Conservation (phyloP, 306 rosid species). For the Lupinus albus region DNA sequence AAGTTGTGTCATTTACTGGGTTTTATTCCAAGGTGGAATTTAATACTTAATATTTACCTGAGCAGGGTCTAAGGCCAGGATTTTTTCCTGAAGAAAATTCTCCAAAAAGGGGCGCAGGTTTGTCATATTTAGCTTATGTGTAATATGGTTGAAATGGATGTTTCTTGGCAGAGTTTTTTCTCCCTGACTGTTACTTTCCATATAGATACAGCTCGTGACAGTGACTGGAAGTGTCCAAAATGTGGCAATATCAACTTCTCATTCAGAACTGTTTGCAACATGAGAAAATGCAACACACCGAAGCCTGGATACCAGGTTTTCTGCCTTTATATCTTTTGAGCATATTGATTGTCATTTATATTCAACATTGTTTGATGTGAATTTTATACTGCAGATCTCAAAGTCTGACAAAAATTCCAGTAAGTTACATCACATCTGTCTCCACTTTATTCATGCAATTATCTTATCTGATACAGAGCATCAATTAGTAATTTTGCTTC, state of each 20-base stretch:
- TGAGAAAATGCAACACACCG: conserved; percentile 99
- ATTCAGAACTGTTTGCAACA: conserved; percentile 91
- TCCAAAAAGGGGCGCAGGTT: conserved; percentile 72
- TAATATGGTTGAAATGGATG: not conserved
- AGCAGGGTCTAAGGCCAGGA: conserved; percentile 88
- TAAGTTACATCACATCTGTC: conserved; percentile 51
- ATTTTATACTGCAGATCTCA: conserved; percentile 58
- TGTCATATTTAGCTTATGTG: conserved; percentile 27
- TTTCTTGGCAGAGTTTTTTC: not conserved
- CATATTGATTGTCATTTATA: conserved; percentile 33
- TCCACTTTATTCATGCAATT: conserved; percentile 25
- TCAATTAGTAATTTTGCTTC: conserved; percentile 36
- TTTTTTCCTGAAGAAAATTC: conserved; percentile 74
- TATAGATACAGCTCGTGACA: conserved; percentile 84
- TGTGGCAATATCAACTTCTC: conserved; percentile 98
- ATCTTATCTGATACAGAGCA: conserved; percentile 31
- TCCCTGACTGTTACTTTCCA: conserved; percentile 27
- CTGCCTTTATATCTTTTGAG: conserved; percentile 10
- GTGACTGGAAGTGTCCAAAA: conserved; percentile 98
- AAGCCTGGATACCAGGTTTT: conserved; percentile 97
- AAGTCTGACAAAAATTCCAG: conserved; percentile 84
- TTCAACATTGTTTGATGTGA: conserved; percentile 42
- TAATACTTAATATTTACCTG: conserved; percentile 36
- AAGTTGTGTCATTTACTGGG: conserved; percentile 25
- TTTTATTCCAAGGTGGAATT: conserved; percentile 28